A percentile compares a stretch with the other conserved stretches of the same genome.
These are phyloP conservation scores for Neltuma alba DNA, from an alignment of 306 rosid genomes.

Conservation along the genomic window DNA sequence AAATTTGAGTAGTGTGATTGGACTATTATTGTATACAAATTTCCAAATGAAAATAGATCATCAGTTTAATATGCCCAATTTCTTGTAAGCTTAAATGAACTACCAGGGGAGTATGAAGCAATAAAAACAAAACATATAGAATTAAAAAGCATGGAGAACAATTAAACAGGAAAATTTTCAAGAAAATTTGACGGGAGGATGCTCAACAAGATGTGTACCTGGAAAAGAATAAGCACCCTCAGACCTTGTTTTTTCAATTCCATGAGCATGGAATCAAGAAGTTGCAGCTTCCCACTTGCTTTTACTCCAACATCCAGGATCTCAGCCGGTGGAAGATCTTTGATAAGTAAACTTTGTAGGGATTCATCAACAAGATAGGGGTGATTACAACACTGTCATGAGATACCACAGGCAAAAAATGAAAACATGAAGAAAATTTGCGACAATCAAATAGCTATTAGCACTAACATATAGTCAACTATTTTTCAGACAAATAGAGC, in stretches of 20 bases:
- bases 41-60: neutral
- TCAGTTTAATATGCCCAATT: neutral
- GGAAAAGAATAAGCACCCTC: constrained; percentile 73
- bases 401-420: constrained; percentile 27
- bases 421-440: constrained; percentile 26
- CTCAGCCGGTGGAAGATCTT: constrained; percentile 51
- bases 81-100: neutral
- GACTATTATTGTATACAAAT: neutral
- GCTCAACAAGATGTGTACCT: constrained; percentile 51
- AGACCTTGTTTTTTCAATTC: constrained; percentile 64
- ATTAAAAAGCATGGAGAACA: neutral
- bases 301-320: constrained; percentile 64
- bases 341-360: constrained; percentile 42
- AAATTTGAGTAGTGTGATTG: neutral
- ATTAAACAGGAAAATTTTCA: neutral
- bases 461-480: neutral
- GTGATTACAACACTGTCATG: constrained; percentile 84
- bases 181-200: neutral
- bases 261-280: constrained; percentile 83
- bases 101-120: neutral
- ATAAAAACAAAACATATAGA: neutral
- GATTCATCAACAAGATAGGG: constrained; percentile 66
- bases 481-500: neutral
- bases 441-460: constrained; percentile 22
- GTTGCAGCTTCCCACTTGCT: constrained; percentile 89